These are phyloP conservation scores for Larix sibirica DNA, from an alignment of 83 land plant species.

Conservation along the genomic window DNA sequence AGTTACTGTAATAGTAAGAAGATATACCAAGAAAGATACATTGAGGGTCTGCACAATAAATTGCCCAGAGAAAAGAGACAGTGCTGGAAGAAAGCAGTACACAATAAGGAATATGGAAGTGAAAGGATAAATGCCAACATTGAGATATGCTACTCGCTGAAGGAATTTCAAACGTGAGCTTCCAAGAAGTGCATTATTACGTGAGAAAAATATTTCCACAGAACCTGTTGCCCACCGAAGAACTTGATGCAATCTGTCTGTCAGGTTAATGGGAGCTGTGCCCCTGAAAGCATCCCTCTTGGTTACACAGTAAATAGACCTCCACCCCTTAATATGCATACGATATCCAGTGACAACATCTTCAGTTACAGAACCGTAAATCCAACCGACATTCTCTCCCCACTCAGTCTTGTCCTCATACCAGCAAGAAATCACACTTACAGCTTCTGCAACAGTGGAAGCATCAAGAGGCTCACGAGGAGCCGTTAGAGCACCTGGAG, in stretches of 20 bases:
- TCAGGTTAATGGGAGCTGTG: constrained; percentile 75
- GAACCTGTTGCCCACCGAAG: constrained; percentile 86
- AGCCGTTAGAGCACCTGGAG: constrained; percentile 47
- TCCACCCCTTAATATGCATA: constrained; percentile 75
- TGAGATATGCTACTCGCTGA: constrained; percentile 76
- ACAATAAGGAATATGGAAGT: constrained; percentile 77
- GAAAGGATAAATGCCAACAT: constrained; percentile 73
- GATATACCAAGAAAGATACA: constrained; percentile 66
- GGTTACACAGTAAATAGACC: constrained; percentile 66
- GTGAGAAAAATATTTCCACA: constrained; percentile 77
- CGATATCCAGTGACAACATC: constrained; percentile 68
- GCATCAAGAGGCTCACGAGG: constrained; percentile 59
- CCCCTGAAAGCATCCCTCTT: constrained; percentile 69
- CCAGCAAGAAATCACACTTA: constrained; percentile 60
- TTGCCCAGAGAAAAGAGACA: constrained; percentile 77
- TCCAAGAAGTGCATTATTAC: constrained; percentile 80
- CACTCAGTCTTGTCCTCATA: constrained; percentile 75
- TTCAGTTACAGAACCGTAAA: constrained; percentile 67
- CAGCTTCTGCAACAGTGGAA: constrained; percentile 57
- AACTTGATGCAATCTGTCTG: constrained; percentile 76
- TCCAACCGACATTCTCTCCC: constrained; percentile 66
- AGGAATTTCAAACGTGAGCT: constrained; percentile 64
- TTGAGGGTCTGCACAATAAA: constrained; percentile 77
- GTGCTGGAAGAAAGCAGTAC: constrained; percentile 85
- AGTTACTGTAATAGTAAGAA: constrained; percentile 58